Base-by-base conservation (phyloP, 805 yeast species). In the Wickerhamiella bombiphila region DNA sequence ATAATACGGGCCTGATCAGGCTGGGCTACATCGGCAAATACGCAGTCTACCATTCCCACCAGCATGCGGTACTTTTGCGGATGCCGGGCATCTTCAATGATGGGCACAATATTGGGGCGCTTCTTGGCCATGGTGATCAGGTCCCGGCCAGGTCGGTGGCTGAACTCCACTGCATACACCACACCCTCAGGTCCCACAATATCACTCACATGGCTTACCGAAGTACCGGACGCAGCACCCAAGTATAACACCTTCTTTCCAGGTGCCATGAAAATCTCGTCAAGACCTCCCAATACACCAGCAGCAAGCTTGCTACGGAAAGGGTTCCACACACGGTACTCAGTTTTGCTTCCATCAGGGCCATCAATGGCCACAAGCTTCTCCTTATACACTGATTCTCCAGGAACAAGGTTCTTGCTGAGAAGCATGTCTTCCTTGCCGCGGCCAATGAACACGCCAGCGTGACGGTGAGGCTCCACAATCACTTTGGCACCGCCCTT, bases 1-100 rank as follows among this genome's bases (percentile, higher is more conserved):
- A 91, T 88, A 61, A 91, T 91, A 80, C 98, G 93, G 53, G 98
- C 98, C 71, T 91, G 98, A 69, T 91, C 98, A 32, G 98, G 98
- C 71, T 91, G 98, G 50, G 98, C 98, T 61, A 91, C 98, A 72
- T 91, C 98, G 46, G 98, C 98, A 59, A 91, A 91, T 44, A 91
- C 97, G 60, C 76, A 82, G 65, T 91, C 98, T 50, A 91, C 98
- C 98, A 91, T 91, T 57, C 96, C 94, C 47, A 91, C 71, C 55
- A 91, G 74, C 98, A 91, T 91, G 72, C 98, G 79, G 78, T 91
- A 91, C 68, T 91, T 91, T 64, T 91, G 98, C 58, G 98, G 98
- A 69, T 91, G 98, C 72, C 98, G 86, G 48, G 98, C 98, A 69
- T 91, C 98, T 68, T 91, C 98, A 62, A 91, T 86, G 64, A 91